phyloP scores from a whole-genome alignment of 345 rosid species.

The Bruguiera sexangula region DNA sequence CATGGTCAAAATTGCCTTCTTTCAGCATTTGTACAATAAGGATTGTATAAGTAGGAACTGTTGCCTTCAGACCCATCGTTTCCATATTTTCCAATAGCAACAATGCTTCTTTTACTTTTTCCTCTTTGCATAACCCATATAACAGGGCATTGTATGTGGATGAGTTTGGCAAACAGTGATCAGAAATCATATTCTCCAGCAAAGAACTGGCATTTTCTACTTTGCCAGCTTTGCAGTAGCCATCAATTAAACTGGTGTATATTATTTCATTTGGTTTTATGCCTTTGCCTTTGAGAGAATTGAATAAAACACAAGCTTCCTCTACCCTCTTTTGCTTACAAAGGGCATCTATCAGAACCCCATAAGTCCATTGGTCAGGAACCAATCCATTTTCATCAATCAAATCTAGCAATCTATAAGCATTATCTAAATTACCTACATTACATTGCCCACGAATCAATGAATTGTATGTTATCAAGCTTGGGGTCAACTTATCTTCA shows the following conservation, averaged over 20 bases:
- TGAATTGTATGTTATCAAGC: slow-evolving; percentile 60
- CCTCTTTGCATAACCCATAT: slow-evolving; percentile 61
- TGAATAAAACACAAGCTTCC: slow-evolving; percentile 62
- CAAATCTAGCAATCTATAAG: slow-evolving; percentile 64
- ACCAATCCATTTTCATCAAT: slow-evolving; percentile 52
- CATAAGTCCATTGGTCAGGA: slow-evolving; percentile 74
- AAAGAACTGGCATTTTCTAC: slow-evolving; percentile 48
- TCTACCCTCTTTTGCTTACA: slow-evolving; percentile 65
- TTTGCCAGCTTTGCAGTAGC: slow-evolving; percentile 66
- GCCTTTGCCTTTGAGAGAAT: slow-evolving; percentile 68
- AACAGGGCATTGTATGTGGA: slow-evolving; percentile 72
- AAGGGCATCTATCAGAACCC: slow-evolving; percentile 58
- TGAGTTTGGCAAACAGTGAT: slow-evolving; percentile 58
- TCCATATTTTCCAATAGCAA: slow-evolving; percentile 49
- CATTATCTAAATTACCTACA: slow-evolving; percentile 66
- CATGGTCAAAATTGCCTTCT: slow-evolving; percentile 60
- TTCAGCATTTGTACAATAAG: slow-evolving; percentile 57
- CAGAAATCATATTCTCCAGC: slow-evolving; percentile 55
- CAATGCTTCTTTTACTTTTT: slow-evolving; percentile 48
- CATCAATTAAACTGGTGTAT: slow-evolving; percentile 80
- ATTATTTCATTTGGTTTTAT: slow-evolving; percentile 68
- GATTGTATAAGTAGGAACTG: slow-evolving; percentile 62
- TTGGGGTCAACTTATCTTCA: slow-evolving; percentile 48
- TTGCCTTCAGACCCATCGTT: slow-evolving; percentile 46
- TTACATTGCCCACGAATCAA: slow-evolving; percentile 76